phyloP scores from a whole-genome alignment of 169 alveolate genomes.

The Plasmodium adleri region DNA sequence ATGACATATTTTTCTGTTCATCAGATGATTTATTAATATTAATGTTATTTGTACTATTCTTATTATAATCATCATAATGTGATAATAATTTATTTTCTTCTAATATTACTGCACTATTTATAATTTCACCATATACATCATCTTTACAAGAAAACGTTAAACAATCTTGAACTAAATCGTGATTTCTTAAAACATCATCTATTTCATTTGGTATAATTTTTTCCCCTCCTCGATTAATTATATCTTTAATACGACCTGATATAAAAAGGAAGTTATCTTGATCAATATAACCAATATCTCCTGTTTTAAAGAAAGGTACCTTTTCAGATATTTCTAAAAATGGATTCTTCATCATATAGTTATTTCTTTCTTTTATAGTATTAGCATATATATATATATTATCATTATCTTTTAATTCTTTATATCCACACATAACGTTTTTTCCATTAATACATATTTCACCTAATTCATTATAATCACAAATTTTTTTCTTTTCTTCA shows the following conservation, averaged over 20 bases:
- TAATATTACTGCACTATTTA: constrained; percentile 48
- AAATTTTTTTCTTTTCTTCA: constrained; percentile 32
- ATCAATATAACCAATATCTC: constrained; percentile 72
- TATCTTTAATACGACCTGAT: constrained; percentile 65
- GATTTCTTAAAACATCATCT: constrained; percentile 41
- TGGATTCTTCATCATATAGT: constrained; percentile 37
- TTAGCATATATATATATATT: constrained; percentile 55
- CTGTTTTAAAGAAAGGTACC: constrained; percentile 67
- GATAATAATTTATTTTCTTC: constrained; percentile 1
- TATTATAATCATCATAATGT: background rate
- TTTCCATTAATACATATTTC: constrained; percentile 73
- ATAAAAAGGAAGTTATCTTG: constrained; percentile 59
- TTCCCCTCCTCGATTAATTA: constrained; percentile 74
- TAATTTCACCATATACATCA: constrained; percentile 65
- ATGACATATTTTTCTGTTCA: background rate
- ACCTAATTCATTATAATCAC: constrained; percentile 51
- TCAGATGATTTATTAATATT: background rate
- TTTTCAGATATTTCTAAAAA: constrained; percentile 24
- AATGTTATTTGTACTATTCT: background rate
- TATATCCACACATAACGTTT: constrained; percentile 60
- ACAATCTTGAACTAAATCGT: constrained; percentile 30
- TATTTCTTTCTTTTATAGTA: constrained; percentile 18
- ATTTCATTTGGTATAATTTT: constrained; percentile 67
- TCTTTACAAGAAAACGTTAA: constrained; percentile 31
- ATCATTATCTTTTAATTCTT: constrained; percentile 64